Conservation (phyloP, 805 yeast genomes). For the Myxozyma geophila region DNA sequence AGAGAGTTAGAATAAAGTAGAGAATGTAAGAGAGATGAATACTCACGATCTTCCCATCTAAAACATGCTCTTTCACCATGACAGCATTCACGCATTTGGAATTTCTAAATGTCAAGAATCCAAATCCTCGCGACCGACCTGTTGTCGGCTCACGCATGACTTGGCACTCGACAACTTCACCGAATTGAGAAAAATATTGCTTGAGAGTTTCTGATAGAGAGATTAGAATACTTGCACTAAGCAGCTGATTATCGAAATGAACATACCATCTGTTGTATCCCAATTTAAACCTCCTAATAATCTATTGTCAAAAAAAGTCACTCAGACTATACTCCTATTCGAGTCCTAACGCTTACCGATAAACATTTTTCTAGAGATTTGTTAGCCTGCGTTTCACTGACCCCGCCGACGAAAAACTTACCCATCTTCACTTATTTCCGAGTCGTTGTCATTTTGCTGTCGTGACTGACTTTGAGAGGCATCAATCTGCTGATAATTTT, state of each 20-base stretch:
- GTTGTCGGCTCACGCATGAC: slow-evolving; percentile 89
- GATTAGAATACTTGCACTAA: background rate
- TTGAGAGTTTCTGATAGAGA: slow-evolving; percentile 62
- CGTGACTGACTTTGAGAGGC: background rate
- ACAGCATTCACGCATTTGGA: slow-evolving; percentile 86
- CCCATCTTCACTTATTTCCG: slow-evolving; percentile 28
- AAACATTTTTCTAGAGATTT: slow-evolving; percentile 38
- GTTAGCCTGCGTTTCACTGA: background rate
- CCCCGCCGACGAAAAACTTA: slow-evolving; percentile 47
- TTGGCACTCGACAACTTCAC: slow-evolving; percentile 83
- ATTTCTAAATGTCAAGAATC: slow-evolving; percentile 83
- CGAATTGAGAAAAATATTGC: slow-evolving; percentile 83
- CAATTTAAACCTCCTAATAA: slow-evolving; percentile 93
- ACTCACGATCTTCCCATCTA: slow-evolving; percentile 80
- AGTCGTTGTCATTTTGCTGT: slow-evolving; percentile 10
- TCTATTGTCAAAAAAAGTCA: slow-evolving; percentile 49
- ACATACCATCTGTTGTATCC: slow-evolving; percentile 80
- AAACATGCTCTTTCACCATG: slow-evolving; percentile 78
- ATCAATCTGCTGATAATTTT: background rate
- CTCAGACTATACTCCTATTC: background rate
- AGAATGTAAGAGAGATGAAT: background rate
- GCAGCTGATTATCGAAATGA: background rate
- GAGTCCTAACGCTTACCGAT: slow-evolving; percentile 24
- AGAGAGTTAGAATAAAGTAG: background rate
- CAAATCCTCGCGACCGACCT: slow-evolving; percentile 91